Evolutionary conservation across 257 asterid genomes (phyloP), one percentile per base, ranked within the genome.

Genomic region (Ajuga chamaepitys): DNA sequence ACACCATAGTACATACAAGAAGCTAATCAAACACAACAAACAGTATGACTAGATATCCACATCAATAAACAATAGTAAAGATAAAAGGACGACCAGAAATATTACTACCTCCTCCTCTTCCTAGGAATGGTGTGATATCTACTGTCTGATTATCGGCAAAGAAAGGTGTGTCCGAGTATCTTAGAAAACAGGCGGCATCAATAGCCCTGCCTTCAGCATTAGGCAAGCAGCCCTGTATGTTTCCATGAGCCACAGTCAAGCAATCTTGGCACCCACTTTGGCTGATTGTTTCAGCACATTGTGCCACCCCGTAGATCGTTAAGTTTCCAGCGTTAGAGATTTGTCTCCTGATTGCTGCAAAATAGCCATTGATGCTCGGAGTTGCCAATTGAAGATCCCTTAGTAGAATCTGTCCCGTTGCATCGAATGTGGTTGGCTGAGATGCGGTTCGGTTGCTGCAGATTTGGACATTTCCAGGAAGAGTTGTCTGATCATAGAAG

Each of bases 181-280:
- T 69, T 37, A 86, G 52, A n/a, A 88, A 91, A 40, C 96, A 91
- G 1, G 81, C 96, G 2, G 92, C 91, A 68, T 88, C 96, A 14
- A 83, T 25, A 25, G 96, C 86, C 59, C 95, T 85, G 38, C 95
- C 98, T 21, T 85, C 90, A 0, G 85, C 79, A 68, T 62, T 63
- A 3, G 95, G 90, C 61, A 89, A 74, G 80, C 98, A 91, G 7
- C 86, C 78, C 6, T 77, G 68, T 74, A 91, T 79, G 75, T 88
- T 85, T n/a, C 75, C 60, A 17, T 56, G 61, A 0, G 92, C 96
- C n/a, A 83, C 88, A 1, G 83, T 76, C 63, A 91, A 32, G 84
- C 98, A 91, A 60, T 82, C 95, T 54, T 51, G 79, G 75, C 92
- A 91, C 22, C 95, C 96, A 9, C 21, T 76, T 34, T 58, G 74